Percentiles rank a stretch among this genome's conserved stretches.
phyloP scores from a whole-genome alignment of 108 stramenopile genomes.

The Discostella pseudostelligera region DNA sequence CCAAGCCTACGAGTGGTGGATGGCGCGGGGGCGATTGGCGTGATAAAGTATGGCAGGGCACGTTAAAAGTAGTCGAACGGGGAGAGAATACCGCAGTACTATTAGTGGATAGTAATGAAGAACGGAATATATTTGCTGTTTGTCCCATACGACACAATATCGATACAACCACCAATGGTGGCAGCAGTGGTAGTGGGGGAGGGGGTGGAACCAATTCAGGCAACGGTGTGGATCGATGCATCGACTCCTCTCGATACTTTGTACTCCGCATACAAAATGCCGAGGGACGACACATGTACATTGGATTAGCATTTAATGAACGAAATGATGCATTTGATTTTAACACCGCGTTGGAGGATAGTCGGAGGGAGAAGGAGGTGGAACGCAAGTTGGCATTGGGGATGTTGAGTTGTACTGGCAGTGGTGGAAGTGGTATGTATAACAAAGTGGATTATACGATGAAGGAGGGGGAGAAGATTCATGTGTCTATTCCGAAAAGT shows the following conservation, averaged over 20 bases:
- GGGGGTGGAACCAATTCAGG: conserved; percentile 5
- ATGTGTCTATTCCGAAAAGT: conserved; percentile 48
- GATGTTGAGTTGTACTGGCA: neutral
- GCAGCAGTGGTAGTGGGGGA: no score
- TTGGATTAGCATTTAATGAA: conserved; percentile 97
- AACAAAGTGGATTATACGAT: conserved; percentile 83
- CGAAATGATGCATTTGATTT: conserved; percentile 98
- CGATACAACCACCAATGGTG: no score
- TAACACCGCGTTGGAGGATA: conserved; percentile 93
- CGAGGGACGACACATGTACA: conserved; percentile 92
- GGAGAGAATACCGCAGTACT: conserved; percentile 76
- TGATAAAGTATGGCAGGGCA: conserved; percentile 91
- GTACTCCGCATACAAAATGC: conserved; percentile 92
- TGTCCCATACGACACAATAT: conserved; percentile 66
- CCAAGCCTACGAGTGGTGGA: conserved; percentile 67
- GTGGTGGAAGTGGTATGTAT: neutral
- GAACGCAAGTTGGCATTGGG: conserved; percentile 53
- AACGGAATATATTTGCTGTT: conserved; percentile 81
- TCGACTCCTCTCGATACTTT: conserved; percentile 90
- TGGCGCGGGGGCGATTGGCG: conserved; percentile 92
- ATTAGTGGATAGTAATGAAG: conserved; percentile 63
- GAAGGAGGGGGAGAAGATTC: conserved; percentile 92
- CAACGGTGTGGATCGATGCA: conserved; percentile 84
- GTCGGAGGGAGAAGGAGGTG: conserved; percentile 69
- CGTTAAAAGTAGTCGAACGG: conserved; percentile 86